Evolutionary conservation across 805 yeast genomes (phyloP).

Genomic region (Schizosaccharomyces osmophilus): DNA sequence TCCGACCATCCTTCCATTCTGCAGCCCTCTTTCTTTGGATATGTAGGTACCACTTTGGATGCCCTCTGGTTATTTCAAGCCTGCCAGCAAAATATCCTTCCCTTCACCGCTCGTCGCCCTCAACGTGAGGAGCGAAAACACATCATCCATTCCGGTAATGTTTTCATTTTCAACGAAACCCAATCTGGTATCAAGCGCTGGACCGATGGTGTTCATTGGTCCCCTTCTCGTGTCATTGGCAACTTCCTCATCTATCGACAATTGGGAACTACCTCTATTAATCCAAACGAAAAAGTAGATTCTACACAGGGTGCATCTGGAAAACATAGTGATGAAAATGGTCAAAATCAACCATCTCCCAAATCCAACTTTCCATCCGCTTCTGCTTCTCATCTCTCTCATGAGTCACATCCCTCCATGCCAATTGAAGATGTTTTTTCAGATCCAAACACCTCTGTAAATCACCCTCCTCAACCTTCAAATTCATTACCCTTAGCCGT

Average conservation of each 20-base stretch:
- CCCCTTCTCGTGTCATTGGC: slow-evolving; percentile 71
- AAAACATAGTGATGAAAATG: too few species aligned
- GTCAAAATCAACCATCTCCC: too few species aligned
- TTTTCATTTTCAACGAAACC: slow-evolving; percentile 68
- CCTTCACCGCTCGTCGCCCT: slow-evolving; percentile 51
- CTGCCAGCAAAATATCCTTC: slow-evolving; percentile 34
- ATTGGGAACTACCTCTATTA: slow-evolving; percentile 16
- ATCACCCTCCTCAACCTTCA: too few species aligned
- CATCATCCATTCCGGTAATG: slow-evolving; percentile 50
- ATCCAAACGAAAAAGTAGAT: not conserved
- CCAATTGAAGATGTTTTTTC: too few species aligned
- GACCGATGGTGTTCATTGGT: slow-evolving; percentile 94
- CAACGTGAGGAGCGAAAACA: slow-evolving; percentile 48
- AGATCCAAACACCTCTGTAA: too few species aligned
- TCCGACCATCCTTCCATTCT: not conserved
- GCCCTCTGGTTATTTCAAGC: slow-evolving; percentile 65
- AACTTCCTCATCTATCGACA: slow-evolving; percentile 68
- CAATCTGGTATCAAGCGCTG: slow-evolving; percentile 68
- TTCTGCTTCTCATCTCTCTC: not conserved
- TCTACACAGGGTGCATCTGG: too few species aligned
- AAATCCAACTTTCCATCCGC: not conserved
- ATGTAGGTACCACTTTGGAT: slow-evolving; percentile 58
- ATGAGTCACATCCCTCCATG: too few species aligned
- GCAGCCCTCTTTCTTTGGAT: slow-evolving; percentile 46
- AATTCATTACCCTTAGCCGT: too few species aligned